These are phyloP conservation scores for Conringia planisiliqua DNA, from an alignment of 345 rosid genomes.

Conservation along the genomic window DNA sequence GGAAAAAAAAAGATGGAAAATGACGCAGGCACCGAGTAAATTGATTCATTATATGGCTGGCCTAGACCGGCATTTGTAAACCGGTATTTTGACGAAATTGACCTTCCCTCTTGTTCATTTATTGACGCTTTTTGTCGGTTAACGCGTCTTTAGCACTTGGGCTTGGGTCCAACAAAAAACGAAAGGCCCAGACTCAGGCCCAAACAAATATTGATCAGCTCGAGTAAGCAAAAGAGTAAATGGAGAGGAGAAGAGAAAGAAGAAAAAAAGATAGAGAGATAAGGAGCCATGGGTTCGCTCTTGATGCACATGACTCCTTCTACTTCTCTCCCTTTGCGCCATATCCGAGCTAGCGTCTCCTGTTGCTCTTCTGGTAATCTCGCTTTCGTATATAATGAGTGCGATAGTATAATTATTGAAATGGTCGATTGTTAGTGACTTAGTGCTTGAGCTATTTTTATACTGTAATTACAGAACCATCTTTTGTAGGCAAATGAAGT, in stretches of 20 bases:
- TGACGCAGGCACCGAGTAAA: constrained; percentile 1
- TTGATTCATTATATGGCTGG: background rate
- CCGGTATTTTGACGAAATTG: background rate
- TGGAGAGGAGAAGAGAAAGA: background rate
- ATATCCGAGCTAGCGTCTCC: constrained; percentile 35
- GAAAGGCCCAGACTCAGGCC: background rate
- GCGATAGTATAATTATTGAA: background rate
- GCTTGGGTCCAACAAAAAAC: background rate
- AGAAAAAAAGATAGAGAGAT: constrained; percentile 6
- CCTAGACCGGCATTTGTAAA: constrained; percentile 5
- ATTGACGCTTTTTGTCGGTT: constrained; percentile 31
- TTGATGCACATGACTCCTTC: constrained; percentile 42
- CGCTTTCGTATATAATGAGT: background rate
- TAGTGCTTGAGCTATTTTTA: background rate
- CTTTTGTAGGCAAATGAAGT: background rate
- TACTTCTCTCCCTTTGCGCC: constrained; percentile 38
- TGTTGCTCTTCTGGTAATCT: constrained; percentile 54
- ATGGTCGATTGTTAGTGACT: background rate
- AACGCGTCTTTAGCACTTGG: constrained; percentile 16
- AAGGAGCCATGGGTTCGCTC: constrained; percentile 29
- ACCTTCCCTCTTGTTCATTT: constrained; percentile 9
- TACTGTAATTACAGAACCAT: background rate
- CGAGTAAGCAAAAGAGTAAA: background rate
- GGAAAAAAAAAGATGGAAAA: background rate
- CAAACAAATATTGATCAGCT: background rate